These are phyloP conservation scores for Phytopythium helicoides DNA, from an alignment of 352 stramenopile species.

Conservation along the genomic window DNA sequence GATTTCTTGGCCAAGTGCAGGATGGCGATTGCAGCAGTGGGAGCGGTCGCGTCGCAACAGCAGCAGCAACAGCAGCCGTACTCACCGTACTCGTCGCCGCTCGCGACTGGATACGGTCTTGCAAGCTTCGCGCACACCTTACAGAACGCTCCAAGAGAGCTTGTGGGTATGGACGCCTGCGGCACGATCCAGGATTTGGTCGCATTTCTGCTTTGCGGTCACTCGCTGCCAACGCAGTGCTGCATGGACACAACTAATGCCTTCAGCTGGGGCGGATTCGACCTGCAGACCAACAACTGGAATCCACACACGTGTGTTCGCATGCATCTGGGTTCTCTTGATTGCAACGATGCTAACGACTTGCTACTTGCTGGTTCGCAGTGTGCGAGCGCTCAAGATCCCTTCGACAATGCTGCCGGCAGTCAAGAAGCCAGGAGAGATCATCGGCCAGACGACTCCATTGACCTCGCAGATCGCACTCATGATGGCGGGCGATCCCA, in stretches of 20 bases:
- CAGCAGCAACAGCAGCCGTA: background rate
- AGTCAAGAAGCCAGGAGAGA: constrained; percentile 45
- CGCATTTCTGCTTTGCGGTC: constrained; percentile 67
- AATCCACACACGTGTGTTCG: constrained; percentile 26
- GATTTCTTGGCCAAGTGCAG: constrained; percentile 44
- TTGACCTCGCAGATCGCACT: background rate
- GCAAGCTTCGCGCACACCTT: constrained; percentile 66
- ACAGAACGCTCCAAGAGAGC: constrained; percentile 17
- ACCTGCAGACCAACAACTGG: constrained; percentile 43
- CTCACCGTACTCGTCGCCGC: constrained; percentile 16
- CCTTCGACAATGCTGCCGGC: constrained; percentile 55
- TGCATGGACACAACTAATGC: constrained; percentile 76
- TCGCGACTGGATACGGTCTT: constrained; percentile 67
- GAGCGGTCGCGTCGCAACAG: background rate
- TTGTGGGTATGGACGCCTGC: constrained; percentile 62
- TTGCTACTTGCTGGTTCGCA: too few relatives aligned
- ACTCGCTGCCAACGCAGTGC: constrained; percentile 27
- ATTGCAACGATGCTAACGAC: background rate
- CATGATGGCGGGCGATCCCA: background rate
- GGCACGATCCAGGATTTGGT: constrained; percentile 83
- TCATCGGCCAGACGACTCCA: constrained; percentile 31
- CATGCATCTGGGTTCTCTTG: background rate
- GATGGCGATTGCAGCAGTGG: constrained; percentile 12
- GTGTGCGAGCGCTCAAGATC: constrained; percentile 54
- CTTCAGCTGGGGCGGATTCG: constrained; percentile 72